These are phyloP conservation scores for Copromyces sp. DNA, from an alignment of 495 filamentous ascomycete species.

Conservation along the genomic window DNA sequence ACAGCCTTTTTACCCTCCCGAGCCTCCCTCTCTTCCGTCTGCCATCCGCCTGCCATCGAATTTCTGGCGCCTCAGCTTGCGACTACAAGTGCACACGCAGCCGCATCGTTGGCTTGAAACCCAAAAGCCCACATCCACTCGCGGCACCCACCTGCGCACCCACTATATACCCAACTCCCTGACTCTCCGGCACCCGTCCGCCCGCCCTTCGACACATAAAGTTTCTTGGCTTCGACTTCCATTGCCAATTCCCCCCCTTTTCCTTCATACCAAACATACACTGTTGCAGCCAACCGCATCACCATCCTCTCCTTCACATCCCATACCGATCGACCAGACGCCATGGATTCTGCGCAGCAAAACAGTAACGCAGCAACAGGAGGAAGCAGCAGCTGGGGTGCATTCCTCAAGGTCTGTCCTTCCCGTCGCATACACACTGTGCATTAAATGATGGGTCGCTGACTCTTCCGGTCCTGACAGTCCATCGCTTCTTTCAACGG, in stretches of 20 bases:
- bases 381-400: conserved; percentile 35
- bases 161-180: background rate
- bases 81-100: background rate
- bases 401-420: conserved; percentile 41
- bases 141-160: background rate
- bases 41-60: background rate
- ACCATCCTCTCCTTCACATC: background rate
- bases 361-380: conserved; percentile 20
- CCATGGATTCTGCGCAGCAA: conserved; percentile 2
- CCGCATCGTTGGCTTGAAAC: background rate
- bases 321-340: background rate
- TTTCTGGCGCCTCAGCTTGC: background rate
- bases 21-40: background rate
- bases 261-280: background rate
- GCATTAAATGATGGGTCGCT: background rate
- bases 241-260: background rate
- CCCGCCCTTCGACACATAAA: background rate
- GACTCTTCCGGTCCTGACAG: conserved; percentile 30
- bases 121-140: background rate
- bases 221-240: background rate
- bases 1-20: background rate
- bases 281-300: background rate
- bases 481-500: conserved; percentile 95
- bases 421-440: background rate
- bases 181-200: background rate